Evolutionary conservation across 805 yeast species (phyloP).

Genomic region (Kurtzmaniella cleridarum): DNA sequence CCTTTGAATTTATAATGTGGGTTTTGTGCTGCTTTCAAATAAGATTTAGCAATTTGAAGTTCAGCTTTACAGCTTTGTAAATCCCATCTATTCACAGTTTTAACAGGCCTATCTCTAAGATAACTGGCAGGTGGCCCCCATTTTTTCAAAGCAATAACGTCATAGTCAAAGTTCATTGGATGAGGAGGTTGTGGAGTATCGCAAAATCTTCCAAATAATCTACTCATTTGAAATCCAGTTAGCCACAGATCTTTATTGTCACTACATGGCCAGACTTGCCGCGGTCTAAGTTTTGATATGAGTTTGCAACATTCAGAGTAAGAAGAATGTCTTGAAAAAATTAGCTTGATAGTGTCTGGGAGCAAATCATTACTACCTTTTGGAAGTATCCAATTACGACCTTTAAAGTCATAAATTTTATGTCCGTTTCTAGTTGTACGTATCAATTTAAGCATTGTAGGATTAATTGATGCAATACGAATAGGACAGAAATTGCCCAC

Average conservation of each 20-base stretch:
- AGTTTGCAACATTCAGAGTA: slow-evolving; percentile 34
- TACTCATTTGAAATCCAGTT: slow-evolving; percentile 32
- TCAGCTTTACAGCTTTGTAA: slow-evolving; percentile 25
- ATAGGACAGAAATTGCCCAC: slow-evolving; percentile 25
- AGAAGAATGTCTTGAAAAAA: slow-evolving; percentile 46
- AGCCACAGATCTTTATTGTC: slow-evolving; percentile 28
- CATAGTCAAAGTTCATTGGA: slow-evolving; percentile 9
- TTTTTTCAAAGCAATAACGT: slow-evolving; percentile 7
- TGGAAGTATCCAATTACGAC: slow-evolving; percentile 24
- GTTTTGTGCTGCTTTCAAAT: background rate
- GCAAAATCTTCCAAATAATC: slow-evolving; percentile 37
- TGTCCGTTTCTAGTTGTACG: slow-evolving; percentile 15
- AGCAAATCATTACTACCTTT: slow-evolving; percentile 21
- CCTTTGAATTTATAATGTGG: slow-evolving; percentile 4
- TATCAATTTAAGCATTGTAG: slow-evolving; percentile 8
- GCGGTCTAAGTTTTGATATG: slow-evolving; percentile 29
- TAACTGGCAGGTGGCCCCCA: slow-evolving; percentile 16
- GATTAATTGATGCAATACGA: slow-evolving; percentile 1
- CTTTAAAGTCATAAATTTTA: slow-evolving; percentile 17
- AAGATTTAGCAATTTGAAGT: slow-evolving; percentile 8
- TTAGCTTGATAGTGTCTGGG: slow-evolving; percentile 29
- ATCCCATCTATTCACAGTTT: slow-evolving; percentile 29
- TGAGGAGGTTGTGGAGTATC: slow-evolving; percentile 3
- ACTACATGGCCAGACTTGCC: slow-evolving; percentile 41
- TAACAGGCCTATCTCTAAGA: slow-evolving; percentile 13